Evolutionary conservation across 1,284 basidiomycete genomes (phyloP), one percentile per base, ranked within the genome.

Genomic region (Vanrija humicola): DNA sequence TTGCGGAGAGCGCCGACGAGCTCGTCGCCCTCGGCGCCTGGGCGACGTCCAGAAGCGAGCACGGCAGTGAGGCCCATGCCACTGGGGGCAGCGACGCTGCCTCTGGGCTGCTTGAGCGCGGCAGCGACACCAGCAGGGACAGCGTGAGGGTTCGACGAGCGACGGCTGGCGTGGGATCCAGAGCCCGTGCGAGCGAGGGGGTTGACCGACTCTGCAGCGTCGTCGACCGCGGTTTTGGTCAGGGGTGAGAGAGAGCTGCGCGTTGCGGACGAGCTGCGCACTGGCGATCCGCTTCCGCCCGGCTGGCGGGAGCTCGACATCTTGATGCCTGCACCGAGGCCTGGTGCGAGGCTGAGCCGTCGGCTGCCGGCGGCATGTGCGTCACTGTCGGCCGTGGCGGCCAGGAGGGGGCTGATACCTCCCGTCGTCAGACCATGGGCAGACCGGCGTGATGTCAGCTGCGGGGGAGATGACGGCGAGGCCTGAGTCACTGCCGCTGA

Each of bases 11-110:
- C 63, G 8, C 62, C 63, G 9, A 76, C 72, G 2, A 77, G 61
- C 56, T 74, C 72, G 46, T 77, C 75, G 1, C 72, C 75, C 44
- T 74, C 74, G 63, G 68, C 70, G 18, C 72, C 72, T 1, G 69
- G 66, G 47, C 69, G 58, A 18, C 51, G 58, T 40, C 34, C 47
- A 12, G 47, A 40, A 34, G 38, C 38, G 1, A 40, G 38, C 6
- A 39, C 38, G 9, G 61, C 26, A 6, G 57, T 56, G 18, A 60
- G 44, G 5, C 58, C 56, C 43, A 52, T 52, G 15, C 64, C 60
- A 19, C 52, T 51, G 3, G 64, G 62, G 7, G 64, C 43, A 2
- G 69, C 69, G n/a, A 72, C 53, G 57, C 69, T 72, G 38, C 56
- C 69, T 50, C 58, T 52, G 12, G 54, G 55, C 23, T 44, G 34